Evolutionary conservation across 441 rosid genomes (phyloP).

Genomic region (Pelargonium australe): DNA sequence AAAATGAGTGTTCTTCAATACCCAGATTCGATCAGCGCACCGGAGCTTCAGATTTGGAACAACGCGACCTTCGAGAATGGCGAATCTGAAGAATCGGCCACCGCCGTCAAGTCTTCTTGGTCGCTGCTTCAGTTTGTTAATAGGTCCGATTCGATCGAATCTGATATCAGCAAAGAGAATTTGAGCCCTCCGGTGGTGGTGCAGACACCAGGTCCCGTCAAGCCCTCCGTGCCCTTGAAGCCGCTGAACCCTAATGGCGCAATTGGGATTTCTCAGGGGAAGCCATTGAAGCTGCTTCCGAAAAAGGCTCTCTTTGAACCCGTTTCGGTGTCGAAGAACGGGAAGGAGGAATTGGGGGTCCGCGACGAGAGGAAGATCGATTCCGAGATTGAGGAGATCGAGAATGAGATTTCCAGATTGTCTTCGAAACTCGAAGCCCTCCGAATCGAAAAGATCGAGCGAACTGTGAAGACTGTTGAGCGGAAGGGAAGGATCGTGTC

Average conservation of each 20-base stretch:
- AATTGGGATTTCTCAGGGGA: constrained; percentile 18
- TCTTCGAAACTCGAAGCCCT: constrained; percentile 65
- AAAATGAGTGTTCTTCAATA: constrained; percentile 47
- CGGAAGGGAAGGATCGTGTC: constrained; percentile 54
- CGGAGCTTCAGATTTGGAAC: constrained; percentile 77
- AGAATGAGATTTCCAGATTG: constrained; percentile 59
- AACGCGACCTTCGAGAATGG: constrained; percentile 86
- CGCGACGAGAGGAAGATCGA: constrained; percentile 51
- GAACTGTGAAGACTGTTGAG: constrained; percentile 37
- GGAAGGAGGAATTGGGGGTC: constrained; percentile 26
- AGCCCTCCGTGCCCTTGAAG: constrained; percentile 34
- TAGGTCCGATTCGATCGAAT: constrained; percentile 45
- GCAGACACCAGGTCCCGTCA: constrained; percentile 31
- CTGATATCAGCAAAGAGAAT: constrained; percentile 64
- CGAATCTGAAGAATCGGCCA: constrained; percentile 35
- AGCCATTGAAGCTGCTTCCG: constrained; percentile 22
- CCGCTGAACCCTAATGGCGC: constrained; percentile 30
- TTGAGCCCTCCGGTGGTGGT: constrained; percentile 29
- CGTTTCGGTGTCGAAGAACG: constrained; percentile 22
- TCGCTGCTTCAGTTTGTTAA: constrained; percentile 30
- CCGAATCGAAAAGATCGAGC: constrained; percentile 56
- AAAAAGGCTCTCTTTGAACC: constrained; percentile 18
- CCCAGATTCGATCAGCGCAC: constrained; percentile 36
- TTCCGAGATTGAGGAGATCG: constrained; percentile 66
- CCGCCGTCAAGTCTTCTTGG: constrained; percentile 43